These are phyloP conservation scores for Nyctanthes arbortristis DNA, from an alignment of 257 asterid species.

Conservation along the genomic window DNA sequence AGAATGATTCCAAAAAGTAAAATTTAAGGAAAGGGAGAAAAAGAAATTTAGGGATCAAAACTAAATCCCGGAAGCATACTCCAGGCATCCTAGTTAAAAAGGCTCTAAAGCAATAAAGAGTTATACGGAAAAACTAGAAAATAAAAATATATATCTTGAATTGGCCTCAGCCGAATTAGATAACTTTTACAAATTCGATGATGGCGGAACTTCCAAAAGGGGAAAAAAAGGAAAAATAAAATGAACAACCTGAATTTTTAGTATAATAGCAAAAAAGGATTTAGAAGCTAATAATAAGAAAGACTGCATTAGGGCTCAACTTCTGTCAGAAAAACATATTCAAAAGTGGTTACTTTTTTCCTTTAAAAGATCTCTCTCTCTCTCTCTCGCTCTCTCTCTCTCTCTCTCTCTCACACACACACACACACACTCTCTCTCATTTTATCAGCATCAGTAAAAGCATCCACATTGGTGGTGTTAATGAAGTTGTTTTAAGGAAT, in stretches of 20 bases:
- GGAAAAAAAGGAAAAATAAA: too few species aligned
- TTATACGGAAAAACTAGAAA: not conserved
- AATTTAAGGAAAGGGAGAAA: not conserved
- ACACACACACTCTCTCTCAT: too few species aligned
- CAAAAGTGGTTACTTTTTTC: not conserved
- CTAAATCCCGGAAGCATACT: not conserved
- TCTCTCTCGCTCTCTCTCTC: not conserved
- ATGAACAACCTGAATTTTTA: not conserved
- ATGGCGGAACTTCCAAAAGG: not conserved
- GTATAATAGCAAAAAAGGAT: not conserved
- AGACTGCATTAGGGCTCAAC: not conserved
- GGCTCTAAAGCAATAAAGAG: not conserved
- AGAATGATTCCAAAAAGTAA: not conserved
- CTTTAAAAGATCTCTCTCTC: not conserved
- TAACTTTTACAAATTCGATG: not conserved
- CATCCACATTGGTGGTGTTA: too few species aligned
- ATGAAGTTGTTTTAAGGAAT: too few species aligned
- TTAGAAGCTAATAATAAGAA: not conserved
- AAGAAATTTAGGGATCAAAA: not conserved
- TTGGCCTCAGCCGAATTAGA: not conserved
- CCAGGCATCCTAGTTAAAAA: not conserved
- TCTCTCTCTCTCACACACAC: too few species aligned
- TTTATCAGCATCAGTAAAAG: not conserved
- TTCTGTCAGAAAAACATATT: not conserved
- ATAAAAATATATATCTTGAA: not conserved